Percentiles rank a stretch among this genome's conserved stretches.
phyloP scores from a whole-genome alignment of 768 basidiomycete species.

The Nevesoporus exiguus region DNA sequence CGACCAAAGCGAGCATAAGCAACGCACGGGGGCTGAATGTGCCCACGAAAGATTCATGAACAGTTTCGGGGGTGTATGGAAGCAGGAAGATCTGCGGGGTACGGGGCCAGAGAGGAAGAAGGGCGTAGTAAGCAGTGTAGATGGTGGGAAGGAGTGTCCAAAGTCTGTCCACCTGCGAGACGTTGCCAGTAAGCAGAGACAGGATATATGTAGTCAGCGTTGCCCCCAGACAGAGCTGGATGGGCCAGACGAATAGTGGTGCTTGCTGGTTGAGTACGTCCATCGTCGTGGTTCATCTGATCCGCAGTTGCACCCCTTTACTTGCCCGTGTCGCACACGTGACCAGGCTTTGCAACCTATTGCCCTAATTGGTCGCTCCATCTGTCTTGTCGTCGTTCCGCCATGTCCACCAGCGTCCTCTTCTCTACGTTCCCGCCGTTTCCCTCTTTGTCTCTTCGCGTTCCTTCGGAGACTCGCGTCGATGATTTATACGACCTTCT shows the following conservation, averaged over 20 bases:
- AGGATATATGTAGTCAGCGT: constrained; percentile 51
- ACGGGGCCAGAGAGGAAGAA: constrained; percentile 60
- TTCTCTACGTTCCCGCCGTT: constrained; percentile 62
- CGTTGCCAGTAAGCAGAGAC: constrained; percentile 71
- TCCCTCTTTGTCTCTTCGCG: constrained; percentile 48
- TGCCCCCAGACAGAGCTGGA: constrained; percentile 52
- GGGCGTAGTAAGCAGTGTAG: constrained; percentile 78
- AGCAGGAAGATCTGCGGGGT: constrained; percentile 35
- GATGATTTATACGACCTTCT: constrained; percentile 43
- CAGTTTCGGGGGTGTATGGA: constrained; percentile 55
- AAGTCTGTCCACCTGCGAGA: constrained; percentile 84
- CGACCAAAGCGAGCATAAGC: constrained; percentile 69
- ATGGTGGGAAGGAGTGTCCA: constrained; percentile 79
- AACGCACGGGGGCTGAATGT: constrained; percentile 68
- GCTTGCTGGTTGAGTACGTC: constrained; percentile 15
- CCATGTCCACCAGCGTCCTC: constrained; percentile 51
- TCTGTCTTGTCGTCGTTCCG: constrained; percentile 6
- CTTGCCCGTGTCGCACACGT: not conserved
- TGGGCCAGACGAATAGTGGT: constrained; percentile 55
- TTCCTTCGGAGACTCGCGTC: constrained; percentile 40
- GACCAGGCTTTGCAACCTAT: constrained; percentile 11
- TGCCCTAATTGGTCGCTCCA: constrained; percentile 8
- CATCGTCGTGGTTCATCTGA: constrained; percentile 6
- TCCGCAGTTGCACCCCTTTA: not conserved
- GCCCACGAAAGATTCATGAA: constrained; percentile 30